phyloP scores from a whole-genome alignment of 768 basidiomycete genomes.

The Mycena rebaudengoi region DNA sequence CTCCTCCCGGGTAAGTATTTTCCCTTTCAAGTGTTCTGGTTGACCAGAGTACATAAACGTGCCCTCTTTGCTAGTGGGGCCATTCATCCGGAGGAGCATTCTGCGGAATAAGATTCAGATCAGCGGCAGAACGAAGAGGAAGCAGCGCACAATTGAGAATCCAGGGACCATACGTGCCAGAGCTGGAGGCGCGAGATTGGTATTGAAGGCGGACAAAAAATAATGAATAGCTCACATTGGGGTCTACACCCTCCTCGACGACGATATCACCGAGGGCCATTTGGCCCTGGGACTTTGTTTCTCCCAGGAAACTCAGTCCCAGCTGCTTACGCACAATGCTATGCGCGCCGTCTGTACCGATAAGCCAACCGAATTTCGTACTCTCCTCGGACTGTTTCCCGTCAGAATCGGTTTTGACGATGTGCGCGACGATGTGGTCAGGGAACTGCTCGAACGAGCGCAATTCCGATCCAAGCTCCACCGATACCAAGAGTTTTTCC shows the following conservation, averaged over 20 bases:
- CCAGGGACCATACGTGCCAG: constrained; percentile 32
- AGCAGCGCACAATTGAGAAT: constrained; percentile 16
- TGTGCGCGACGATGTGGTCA: constrained; percentile 38
- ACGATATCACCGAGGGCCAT: constrained; percentile 48
- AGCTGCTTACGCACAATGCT: constrained; percentile 49
- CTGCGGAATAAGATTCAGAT: neutral
- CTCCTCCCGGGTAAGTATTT: constrained; percentile 27
- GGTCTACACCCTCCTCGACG: constrained; percentile 42
- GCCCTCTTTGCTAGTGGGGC: neutral
- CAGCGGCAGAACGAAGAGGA: neutral
- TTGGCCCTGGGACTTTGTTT: constrained; percentile 39
- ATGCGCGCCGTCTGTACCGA: constrained; percentile 52
- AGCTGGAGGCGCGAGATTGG: no score
- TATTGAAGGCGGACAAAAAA: neutral
- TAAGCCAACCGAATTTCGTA: constrained; percentile 40
- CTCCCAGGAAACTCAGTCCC: constrained; percentile 51
- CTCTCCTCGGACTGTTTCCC: constrained; percentile 37
- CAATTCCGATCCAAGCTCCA: constrained; percentile 48
- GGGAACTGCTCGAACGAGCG: constrained; percentile 40
- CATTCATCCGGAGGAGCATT: neutral
- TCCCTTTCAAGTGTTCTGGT: constrained; percentile 13
- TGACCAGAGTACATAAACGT: constrained; percentile 1
- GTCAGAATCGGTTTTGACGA: constrained; percentile 29
- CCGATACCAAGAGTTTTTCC: constrained; percentile 30
- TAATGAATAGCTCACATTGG: constrained; percentile 28